Base-by-base conservation (phyloP, 495 filamentous ascomycete species). In the Chaetomium tenue region DNA sequence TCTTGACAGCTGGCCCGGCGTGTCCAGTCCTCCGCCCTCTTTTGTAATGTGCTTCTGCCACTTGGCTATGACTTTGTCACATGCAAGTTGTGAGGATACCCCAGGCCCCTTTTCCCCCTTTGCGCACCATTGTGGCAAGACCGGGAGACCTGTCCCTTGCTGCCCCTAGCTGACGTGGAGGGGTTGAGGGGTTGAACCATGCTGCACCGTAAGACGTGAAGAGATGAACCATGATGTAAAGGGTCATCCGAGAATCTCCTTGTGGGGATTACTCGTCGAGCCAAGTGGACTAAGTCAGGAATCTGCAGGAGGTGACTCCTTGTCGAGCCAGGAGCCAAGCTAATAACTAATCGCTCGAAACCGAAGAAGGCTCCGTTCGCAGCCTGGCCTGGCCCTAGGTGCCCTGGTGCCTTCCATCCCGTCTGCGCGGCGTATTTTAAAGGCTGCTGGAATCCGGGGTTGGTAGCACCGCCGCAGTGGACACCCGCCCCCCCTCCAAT, bases 391-490 rank as follows among this genome's bases (percentile, higher is more conserved):
- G 20, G 8, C 52, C 56, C 20, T 25, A 57, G 22, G 50, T 9
- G 28, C 28, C 28, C 28, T 6, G 28, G n/a, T n/a, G n/a, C n/a
- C n/a, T 30, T 6, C 28, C 28, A 6, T 30, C 28, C 6, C 4
- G 28, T 33, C 37, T 44, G 26, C 56, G 28, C 18, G 5, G 5
- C 5, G 12, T 57, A 40, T 46, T 42, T 46, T 61, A 58, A 64
- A 61, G 56, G 46, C 20, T 47, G 60, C 66, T 60, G 58, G 25
- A 63, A 63, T 61, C 65, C 61, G 65, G 65, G 61, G 61, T 53
- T 53, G 58, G 58, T 22, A 59, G 42, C 22, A 22, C 25, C 23
- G 56, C 40, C 4, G 26, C 25, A 48, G 47, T 59, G 26, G 42
- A 50, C 63, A 50, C 48, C 30, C 33, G 33, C 33, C 33, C 33